Percentiles rank a stretch among this genome's conserved stretches.
Evolutionary conservation across 2,329 filamentous ascomycete species (phyloP).

Genomic region (Lojkania enalia): DNA sequence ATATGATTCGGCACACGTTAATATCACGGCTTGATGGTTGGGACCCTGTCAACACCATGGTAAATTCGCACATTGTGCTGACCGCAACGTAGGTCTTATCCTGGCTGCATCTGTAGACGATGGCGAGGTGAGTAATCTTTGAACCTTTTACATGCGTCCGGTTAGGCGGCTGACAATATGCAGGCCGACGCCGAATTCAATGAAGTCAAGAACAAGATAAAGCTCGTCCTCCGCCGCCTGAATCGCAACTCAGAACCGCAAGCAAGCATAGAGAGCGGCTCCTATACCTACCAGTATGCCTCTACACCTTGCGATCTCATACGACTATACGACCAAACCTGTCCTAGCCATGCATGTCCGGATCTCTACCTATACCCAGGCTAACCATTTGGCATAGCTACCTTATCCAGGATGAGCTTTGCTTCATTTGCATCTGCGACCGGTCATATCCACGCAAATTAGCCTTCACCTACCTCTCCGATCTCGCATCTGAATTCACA

Average conservation of each 20-base stretch:
- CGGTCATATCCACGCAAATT: constrained; percentile 95
- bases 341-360: background rate
- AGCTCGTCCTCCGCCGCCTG: constrained; percentile 85
- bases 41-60: constrained; percentile 9
- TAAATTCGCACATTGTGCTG: constrained; percentile 21
- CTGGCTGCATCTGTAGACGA: constrained; percentile 95
- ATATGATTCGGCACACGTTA: constrained; percentile 89
- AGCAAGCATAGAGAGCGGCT: constrained; percentile 85
- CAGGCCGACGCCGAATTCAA: constrained; percentile 73
- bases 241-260: constrained; percentile 87
- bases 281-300: constrained; percentile 81
- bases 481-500: constrained; percentile 87
- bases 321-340: background rate
- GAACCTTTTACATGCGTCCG: constrained; percentile 6
- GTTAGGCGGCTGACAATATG: constrained; percentile 13
- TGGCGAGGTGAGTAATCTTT: constrained; percentile 62
- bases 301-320: background rate
- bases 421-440: constrained; percentile 94
- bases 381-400: constrained; percentile 61
- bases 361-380: background rate
- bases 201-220: constrained; percentile 88
- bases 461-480: constrained; percentile 95
- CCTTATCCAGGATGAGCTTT: constrained; percentile 77
- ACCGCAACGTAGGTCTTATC: constrained; percentile 73
- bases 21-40: constrained; percentile 90